Base-by-base conservation (phyloP, 441 rosid species). In the Adansonia gregorii region DNA sequence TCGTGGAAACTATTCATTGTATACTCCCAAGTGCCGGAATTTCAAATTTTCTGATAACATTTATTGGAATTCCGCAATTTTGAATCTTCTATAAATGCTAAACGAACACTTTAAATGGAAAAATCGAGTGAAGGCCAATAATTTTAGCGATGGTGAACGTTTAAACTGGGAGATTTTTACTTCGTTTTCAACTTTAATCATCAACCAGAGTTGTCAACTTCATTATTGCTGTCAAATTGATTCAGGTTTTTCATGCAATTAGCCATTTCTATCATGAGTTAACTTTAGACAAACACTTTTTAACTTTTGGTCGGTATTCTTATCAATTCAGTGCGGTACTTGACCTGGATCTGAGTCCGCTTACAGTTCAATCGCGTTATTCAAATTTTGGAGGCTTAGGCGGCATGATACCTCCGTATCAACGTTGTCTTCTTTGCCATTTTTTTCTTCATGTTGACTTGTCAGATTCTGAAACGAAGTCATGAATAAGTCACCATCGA, bases 381-480 rank as follows among this genome's bases (percentile, higher is more conserved):
- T 71, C 75, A 71, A 17, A 58, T 71, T 54, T 71, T 71, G 75
- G 63, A 71, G 15, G 61, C 61, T 27, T 68, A 22, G 74, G 41
- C 0, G 15, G 19, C 20, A 68, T 48, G 58, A 22, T 48, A 11
- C 1, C 41, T 35, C 4, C 39, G 39, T 35, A 35, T 12, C 3
- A 10, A 8, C 52, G 8, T 24, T 39, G 27, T 66, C 45, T 27
- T 70, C 39, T 60, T 70, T 24, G 24, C 22, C 20, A 15, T 52
- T 71, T 31, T 31, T 9, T 54, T 35, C 49, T 54, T 71, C 15
- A 17, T 15, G 31, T 43, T 67, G 63, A 61, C 74, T 52, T 71
- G 74, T 27, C 63, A 9, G 8, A n/a, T 52, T 71, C 8, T 71
- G 48, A 35, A 35, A 71, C 24, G 2, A 71, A 54, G 74, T 52